A percentile compares a stretch with the other conserved stretches of the same genome.
Conservation (phyloP, 1,284 basidiomycete species). For the Earliella scabrosa region DNA sequence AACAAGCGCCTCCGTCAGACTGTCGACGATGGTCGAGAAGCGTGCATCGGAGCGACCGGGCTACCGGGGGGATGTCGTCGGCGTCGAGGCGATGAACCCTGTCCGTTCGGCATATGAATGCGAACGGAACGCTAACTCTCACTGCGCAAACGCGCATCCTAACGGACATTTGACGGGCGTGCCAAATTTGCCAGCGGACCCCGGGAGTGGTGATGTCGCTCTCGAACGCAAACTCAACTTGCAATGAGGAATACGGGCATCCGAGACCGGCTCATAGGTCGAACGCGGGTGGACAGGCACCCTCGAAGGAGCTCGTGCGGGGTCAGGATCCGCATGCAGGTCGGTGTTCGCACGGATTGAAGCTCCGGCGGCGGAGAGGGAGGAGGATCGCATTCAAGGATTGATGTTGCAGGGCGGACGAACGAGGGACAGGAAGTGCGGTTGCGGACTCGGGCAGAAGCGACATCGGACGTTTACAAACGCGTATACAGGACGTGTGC, state of each 20-base stretch:
- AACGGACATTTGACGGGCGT: neutral
- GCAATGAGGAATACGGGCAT: too few species aligned
- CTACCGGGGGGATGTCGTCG: neutral
- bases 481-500: constrained; percentile 13
- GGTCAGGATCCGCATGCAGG: neutral
- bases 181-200: neutral
- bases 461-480: constrained; percentile 12
- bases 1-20: neutral
- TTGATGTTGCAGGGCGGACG: neutral
- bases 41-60: neutral
- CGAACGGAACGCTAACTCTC: neutral
- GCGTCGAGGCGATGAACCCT: neutral
- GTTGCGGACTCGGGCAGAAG: neutral
- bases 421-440: neutral
- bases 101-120: neutral
- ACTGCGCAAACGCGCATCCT: neutral
- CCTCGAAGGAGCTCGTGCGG: neutral
- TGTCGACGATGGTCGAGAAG: neutral
- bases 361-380: neutral
- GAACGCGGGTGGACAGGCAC: neutral
- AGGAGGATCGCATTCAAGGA: neutral
- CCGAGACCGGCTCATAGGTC: too few species aligned
- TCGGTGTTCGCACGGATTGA: neutral
- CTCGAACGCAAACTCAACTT: too few species aligned
- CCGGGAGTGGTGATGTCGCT: neutral